A percentile compares a stretch with the other conserved stretches of the same genome.
Conservation (phyloP, 2,329 filamentous ascomycete species). For the Penicillium concentricum region DNA sequence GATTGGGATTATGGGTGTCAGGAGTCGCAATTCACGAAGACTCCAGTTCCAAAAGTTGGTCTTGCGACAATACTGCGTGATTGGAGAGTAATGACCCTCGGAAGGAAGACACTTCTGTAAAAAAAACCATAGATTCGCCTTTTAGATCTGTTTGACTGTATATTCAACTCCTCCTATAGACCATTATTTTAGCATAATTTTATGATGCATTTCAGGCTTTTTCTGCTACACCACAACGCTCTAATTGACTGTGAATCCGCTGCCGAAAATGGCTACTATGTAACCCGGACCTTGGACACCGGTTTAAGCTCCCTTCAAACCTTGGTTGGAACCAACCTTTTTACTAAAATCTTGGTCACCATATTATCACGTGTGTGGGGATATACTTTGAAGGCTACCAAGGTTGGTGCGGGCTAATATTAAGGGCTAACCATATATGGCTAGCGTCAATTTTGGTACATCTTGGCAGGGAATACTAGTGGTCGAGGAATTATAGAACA, state of each 20-base stretch:
- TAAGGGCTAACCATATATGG: too few relatives aligned
- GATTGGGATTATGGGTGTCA: slow-evolving; percentile 28
- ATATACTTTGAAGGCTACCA: too few relatives aligned
- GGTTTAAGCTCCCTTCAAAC: neutral
- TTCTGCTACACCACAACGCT: neutral
- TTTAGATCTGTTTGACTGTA: neutral
- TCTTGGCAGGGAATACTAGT: too few relatives aligned
- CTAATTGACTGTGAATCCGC: neutral
- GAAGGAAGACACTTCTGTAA: neutral
- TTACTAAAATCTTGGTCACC: neutral
- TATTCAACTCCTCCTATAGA: neutral
- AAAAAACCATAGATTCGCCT: neutral
- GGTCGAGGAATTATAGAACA: too few relatives aligned
- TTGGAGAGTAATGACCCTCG: neutral
- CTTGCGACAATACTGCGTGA: slow-evolving; percentile 28
- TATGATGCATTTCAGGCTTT: neutral
- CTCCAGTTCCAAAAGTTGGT: slow-evolving; percentile 22
- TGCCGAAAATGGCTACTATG: neutral
- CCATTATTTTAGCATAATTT: neutral
- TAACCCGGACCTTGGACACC: neutral
- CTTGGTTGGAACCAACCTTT: neutral
- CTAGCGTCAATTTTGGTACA: too few relatives aligned
- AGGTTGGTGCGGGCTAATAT: too few relatives aligned
- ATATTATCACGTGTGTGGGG: too few relatives aligned
- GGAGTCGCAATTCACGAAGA: slow-evolving; percentile 29